phyloP scores from a whole-genome alignment of 345 rosid genomes.

The Microcos paniculata region DNA sequence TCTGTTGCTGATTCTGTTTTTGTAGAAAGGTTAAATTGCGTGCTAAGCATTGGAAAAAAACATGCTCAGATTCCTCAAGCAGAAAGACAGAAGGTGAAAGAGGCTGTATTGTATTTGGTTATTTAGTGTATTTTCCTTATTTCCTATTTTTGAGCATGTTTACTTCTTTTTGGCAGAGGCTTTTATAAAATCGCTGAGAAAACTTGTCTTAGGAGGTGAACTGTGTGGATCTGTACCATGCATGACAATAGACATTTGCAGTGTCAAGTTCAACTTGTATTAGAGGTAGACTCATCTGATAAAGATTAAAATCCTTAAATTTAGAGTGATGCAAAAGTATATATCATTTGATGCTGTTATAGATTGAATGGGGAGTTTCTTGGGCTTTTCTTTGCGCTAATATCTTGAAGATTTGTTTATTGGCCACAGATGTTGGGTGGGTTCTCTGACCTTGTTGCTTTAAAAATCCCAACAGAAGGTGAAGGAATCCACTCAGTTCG shows the following conservation, averaged over 20 bases:
- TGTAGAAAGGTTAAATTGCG: constrained; percentile 62
- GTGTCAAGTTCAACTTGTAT: constrained; percentile 68
- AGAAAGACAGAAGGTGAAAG: constrained; percentile 4
- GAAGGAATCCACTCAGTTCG: constrained; percentile 73
- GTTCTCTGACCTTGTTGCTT: constrained; percentile 64
- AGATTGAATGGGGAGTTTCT: neutral
- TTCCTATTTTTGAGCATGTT: constrained; percentile 26
- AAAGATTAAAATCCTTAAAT: neutral
- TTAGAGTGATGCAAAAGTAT: neutral
- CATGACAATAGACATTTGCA: constrained; percentile 76
- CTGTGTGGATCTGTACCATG: constrained; percentile 70
- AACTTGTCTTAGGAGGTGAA: constrained; percentile 51
- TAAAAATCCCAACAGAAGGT: constrained; percentile 64
- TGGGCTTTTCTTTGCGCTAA: neutral
- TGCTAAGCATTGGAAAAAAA: constrained; percentile 35
- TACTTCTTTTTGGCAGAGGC: constrained; percentile 30
- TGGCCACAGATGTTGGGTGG: constrained; percentile 60
- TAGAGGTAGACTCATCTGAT: constrained; percentile 49
- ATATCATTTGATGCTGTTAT: constrained; percentile 3
- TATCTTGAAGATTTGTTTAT: constrained; percentile 15
- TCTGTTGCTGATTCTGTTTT: constrained; percentile 74
- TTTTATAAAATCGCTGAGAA: constrained; percentile 59
- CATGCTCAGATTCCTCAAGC: constrained; percentile 11
- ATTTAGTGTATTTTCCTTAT: neutral
- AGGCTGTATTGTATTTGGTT: neutral